Conservation (phyloP, 192 early-diverging fungal species). For the Coemansia sp. region DNA sequence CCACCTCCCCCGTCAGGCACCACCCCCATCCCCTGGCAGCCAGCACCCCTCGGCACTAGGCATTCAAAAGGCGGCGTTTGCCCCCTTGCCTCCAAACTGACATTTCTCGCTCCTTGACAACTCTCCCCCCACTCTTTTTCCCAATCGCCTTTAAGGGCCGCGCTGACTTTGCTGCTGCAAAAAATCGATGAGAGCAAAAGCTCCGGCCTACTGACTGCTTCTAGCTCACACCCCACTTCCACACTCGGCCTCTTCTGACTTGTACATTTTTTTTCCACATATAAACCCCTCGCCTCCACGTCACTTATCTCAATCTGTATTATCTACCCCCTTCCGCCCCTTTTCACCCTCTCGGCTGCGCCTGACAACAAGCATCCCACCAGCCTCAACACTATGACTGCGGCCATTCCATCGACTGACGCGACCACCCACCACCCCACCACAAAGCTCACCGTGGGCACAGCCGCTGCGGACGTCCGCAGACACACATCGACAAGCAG, state of each 20-base stretch:
- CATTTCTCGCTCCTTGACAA: not conserved
- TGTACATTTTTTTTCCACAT: not conserved
- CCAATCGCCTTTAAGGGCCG: not conserved
- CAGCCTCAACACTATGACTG: not conserved
- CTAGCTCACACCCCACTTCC: not conserved
- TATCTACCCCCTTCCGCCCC: not conserved
- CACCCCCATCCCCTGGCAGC: not conserved
- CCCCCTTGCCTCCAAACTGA: not conserved
- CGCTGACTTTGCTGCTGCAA: not conserved
- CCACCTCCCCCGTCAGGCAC: not conserved
- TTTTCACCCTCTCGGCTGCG: not conserved
- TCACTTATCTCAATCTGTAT: not conserved
- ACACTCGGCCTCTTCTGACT: not conserved
- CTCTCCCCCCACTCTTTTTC: not conserved
- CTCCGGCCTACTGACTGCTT: not conserved
- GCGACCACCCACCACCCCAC: not conserved
- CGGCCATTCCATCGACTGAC: not conserved
- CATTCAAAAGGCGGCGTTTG: conserved; percentile 7
- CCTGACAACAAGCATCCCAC: not conserved
- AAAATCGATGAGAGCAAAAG: conserved; percentile 1
- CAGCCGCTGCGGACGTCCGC: conserved; percentile 20
- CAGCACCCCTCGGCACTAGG: not conserved
- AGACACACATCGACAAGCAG: conserved; percentile 49
- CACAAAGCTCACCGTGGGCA: conserved; percentile 3
- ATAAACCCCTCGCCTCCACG: not conserved